phyloP scores from a whole-genome alignment of 192 early-diverging fungal genomes.

The Coemansia sp. region DNA sequence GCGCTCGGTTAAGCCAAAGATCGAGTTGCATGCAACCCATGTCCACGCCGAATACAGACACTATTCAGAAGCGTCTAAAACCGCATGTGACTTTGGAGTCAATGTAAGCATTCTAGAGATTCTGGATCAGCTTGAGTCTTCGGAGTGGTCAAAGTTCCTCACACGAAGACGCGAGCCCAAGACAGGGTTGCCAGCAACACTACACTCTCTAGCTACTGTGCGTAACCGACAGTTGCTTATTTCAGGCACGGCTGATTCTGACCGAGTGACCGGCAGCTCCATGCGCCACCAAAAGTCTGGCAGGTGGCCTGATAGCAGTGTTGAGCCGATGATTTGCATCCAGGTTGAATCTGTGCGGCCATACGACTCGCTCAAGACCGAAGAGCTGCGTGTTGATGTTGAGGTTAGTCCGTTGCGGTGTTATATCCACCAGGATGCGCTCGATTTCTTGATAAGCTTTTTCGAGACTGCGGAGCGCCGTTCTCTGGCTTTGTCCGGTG shows the following conservation, averaged over 20 bases:
- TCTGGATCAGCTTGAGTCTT: constrained; percentile 51
- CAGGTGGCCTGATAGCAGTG: constrained; percentile 42
- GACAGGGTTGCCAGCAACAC: constrained; percentile 42
- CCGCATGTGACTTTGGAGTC: constrained; percentile 39
- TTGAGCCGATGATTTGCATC: constrained; percentile 42
- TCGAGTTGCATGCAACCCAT: constrained; percentile 42
- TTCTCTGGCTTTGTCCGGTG: background rate
- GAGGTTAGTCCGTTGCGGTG: constrained; percentile 77
- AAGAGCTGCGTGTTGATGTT: constrained; percentile 57
- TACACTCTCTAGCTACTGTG: constrained; percentile 42
- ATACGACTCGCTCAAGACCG: constrained; percentile 36
- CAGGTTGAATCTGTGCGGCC: constrained; percentile 53
- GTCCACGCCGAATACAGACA: constrained; percentile 48
- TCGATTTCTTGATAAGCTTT: constrained; percentile 79
- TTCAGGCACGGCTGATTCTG: constrained; percentile 40
- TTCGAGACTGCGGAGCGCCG: constrained; percentile 55
- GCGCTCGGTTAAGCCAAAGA: constrained; percentile 46
- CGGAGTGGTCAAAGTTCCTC: constrained; percentile 55
- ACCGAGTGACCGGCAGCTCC: constrained; percentile 30
- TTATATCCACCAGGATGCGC: constrained; percentile 92
- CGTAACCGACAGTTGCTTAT: constrained; percentile 52
- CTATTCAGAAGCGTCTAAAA: constrained; percentile 35
- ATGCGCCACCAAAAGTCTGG: constrained; percentile 43
- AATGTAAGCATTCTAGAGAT: constrained; percentile 48
- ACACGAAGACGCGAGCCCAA: constrained; percentile 49